A percentile compares a stretch with the other conserved stretches of the same genome.
Conservation (phyloP, 2,329 filamentous ascomycete genomes). For the Geosmithia putterillii region DNA sequence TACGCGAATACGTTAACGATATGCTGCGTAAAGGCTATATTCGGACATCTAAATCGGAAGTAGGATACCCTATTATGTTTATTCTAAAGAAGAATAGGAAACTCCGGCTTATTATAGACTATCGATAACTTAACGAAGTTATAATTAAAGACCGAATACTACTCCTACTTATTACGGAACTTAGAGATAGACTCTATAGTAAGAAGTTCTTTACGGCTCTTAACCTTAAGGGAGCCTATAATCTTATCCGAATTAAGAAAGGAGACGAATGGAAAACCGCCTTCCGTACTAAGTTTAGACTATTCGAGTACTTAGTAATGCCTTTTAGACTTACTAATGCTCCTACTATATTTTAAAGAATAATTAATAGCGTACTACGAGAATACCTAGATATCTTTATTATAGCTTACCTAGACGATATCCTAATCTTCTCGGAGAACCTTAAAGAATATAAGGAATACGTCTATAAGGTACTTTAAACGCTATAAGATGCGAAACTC, state of each 20-base stretch:
- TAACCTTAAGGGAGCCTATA: background rate
- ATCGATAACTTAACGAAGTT: background rate
- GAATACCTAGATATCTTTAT: background rate
- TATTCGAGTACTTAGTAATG: too few relatives aligned
- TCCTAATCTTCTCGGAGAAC: background rate
- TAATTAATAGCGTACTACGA: too few relatives aligned
- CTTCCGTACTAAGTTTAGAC: too few relatives aligned
- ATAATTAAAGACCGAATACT: background rate
- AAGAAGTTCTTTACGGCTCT: background rate
- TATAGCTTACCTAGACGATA: conserved; percentile 1
- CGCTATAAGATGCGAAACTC: conserved; percentile 5
- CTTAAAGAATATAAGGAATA: conserved; percentile 4
- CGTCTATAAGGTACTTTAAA: conserved; percentile 7
- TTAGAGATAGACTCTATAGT: conserved; percentile 1
- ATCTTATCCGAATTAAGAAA: background rate
- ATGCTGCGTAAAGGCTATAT: too few relatives aligned
- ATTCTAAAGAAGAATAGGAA: conserved; percentile 1
- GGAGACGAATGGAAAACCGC: background rate
- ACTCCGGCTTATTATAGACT: background rate
- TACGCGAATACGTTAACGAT: too few relatives aligned
- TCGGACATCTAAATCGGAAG: background rate
- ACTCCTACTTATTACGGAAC: too few relatives aligned
- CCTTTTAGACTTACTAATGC: too few relatives aligned
- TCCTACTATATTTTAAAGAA: too few relatives aligned
- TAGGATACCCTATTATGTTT: conserved; percentile 1